phyloP scores from a whole-genome alignment of 495 filamentous ascomycete species.

The Penicillium riverlandense region DNA sequence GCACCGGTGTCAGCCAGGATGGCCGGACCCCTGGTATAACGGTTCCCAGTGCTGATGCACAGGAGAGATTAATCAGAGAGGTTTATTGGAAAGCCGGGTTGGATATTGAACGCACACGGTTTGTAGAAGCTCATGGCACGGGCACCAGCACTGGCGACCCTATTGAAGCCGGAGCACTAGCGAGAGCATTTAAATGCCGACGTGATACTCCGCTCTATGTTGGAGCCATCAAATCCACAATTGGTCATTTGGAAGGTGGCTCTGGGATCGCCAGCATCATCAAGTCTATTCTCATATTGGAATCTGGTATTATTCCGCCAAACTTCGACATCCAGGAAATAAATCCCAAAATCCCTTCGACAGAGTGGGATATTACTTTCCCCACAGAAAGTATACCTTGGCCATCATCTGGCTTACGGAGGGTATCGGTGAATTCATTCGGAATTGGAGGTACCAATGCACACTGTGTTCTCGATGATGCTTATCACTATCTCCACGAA shows the following conservation, averaged over 20 bases:
- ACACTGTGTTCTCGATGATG: constrained; percentile 50
- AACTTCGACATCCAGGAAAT: constrained; percentile 24
- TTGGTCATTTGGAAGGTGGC: constrained; percentile 41
- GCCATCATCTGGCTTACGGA: constrained; percentile 26
- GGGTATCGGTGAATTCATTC: constrained; percentile 50
- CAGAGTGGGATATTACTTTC: constrained; percentile 11
- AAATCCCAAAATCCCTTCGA: constrained; percentile 21
- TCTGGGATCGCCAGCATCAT: constrained; percentile 37
- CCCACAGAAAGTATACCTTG: constrained; percentile 8
- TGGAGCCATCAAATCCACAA: constrained; percentile 34
- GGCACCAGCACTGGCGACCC: constrained; percentile 47
- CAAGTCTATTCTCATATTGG: constrained; percentile 30
- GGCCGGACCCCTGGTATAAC: constrained; percentile 16
- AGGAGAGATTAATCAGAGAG: constrained; percentile 15
- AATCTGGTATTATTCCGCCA: constrained; percentile 32
- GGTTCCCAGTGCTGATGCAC: constrained; percentile 8
- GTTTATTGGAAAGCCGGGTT: constrained; percentile 18
- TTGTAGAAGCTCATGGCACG: constrained; percentile 33
- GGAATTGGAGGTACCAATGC: constrained; percentile 59
- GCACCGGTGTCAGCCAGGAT: constrained; percentile 11
- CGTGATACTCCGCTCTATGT: constrained; percentile 14
- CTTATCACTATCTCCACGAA: constrained; percentile 12
- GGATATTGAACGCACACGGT: constrained; percentile 4
- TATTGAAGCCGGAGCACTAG: constrained; percentile 48
- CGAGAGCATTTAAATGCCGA: constrained; percentile 16